phyloP scores from a whole-genome alignment of 1,284 basidiomycete genomes.

The Tilletia caries region DNA sequence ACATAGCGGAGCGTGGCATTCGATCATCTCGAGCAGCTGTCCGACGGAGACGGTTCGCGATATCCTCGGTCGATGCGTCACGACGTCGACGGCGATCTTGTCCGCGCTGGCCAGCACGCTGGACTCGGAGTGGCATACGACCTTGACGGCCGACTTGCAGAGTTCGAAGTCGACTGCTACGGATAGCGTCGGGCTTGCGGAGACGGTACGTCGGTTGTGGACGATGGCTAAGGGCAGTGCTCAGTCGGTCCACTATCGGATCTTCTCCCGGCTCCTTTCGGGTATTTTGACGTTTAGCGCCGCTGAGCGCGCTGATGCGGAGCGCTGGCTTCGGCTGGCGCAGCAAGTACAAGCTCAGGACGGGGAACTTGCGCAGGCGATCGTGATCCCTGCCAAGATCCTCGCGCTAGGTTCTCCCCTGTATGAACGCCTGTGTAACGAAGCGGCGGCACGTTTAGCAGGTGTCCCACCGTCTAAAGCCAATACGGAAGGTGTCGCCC shows the following conservation, averaged over 20 bases:
- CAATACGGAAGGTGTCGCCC: slow-evolving; percentile 66
- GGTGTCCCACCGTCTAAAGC: slow-evolving; percentile 67
- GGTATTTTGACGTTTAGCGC: slow-evolving; percentile 43
- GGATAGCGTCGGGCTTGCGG: not conserved
- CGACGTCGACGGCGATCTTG: slow-evolving; percentile 26
- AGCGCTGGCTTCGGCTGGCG: slow-evolving; percentile 42
- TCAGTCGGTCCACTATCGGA: slow-evolving; percentile 14
- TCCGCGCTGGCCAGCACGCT: slow-evolving; percentile 26
- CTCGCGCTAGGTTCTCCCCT: slow-evolving; percentile 55
- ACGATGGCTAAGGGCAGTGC: not conserved
- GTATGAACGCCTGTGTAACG: slow-evolving; percentile 80
- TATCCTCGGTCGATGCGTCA: slow-evolving; percentile 15
- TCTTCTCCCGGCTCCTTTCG: slow-evolving; percentile 42
- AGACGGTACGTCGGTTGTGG: not conserved
- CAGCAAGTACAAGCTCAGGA: slow-evolving; percentile 24
- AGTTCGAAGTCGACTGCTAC: not conserved
- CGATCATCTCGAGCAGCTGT: slow-evolving; percentile 58
- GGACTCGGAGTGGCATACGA: slow-evolving; percentile 31
- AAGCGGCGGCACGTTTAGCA: slow-evolving; percentile 74
- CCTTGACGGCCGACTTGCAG: not conserved
- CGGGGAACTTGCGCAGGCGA: slow-evolving; percentile 26
- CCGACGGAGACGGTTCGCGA: not conserved
- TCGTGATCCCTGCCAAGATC: slow-evolving; percentile 28
- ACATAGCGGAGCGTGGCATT: slow-evolving; percentile 57
- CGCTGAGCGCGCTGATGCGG: slow-evolving; percentile 30